Evolutionary conservation across 2,329 filamentous ascomycete genomes (phyloP), one percentile per base, ranked within the genome.

Genomic region (Penicillium brasilianum): DNA sequence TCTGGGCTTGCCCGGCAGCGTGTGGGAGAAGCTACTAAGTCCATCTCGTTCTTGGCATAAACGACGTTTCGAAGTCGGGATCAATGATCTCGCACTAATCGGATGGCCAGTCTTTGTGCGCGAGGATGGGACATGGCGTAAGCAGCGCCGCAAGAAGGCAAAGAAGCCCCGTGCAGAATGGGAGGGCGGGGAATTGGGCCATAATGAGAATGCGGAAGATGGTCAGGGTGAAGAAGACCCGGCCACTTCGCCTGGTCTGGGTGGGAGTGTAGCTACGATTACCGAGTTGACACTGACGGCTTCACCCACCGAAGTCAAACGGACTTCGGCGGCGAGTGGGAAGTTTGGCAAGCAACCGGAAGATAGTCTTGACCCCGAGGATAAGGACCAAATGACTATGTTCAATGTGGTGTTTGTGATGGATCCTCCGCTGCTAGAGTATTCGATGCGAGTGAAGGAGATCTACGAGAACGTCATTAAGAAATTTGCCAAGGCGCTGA

Each of bases 341-440:
- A 66, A 67, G 54, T 55, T 64, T 8, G 67, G 65, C 18, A 72
- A 68, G 53, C 46, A 64, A 16, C 46, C 61, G 4, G 67, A 69
- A 46, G 72, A 71, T 48, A 60, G 66, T 5, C 44, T 69, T 43
- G 74, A 77, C 53, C 59, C 63, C 0, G 71, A 74, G 50, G 80
- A 82, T 54, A 83, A 82, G 61, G 80, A 85, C 60, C 86, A 87
- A 50, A 93, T 98, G 91, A 93, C 89, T 64, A 98, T 98, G 94
- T 99, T 99, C 79, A 96, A 97, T 75, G 86, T 97, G 11, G 93
- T 98, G 25, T 98, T 98, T 75, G 91, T 97, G 54, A 81, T 97
- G 66, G 90, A 92, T 67, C 91, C 93, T 3, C 89, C 89, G 53
- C 87, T 89, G 55, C 83, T 93, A 59, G 91, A 97, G 72, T 88